Base-by-base conservation (phyloP, 2,329 filamentous ascomycete genomes). In the Gremmenia infestans region DNA sequence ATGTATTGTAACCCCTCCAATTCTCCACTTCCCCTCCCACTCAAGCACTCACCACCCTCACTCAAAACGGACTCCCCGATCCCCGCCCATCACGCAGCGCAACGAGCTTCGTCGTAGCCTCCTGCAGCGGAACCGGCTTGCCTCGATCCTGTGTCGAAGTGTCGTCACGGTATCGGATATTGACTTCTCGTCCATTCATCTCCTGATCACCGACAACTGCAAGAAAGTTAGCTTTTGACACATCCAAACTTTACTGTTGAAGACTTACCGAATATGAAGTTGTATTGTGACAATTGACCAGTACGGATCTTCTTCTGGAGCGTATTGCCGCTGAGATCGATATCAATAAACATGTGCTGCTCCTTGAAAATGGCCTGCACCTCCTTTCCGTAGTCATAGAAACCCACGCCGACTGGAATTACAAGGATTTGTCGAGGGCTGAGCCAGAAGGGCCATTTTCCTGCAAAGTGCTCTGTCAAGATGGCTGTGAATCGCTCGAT, bases 361-460 rank as follows among this genome's bases (percentile, higher is more conserved):
- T 80, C 77, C 68, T 86, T 82, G 74, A 92, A 86, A 59, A 86
- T 76, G 57, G 74, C 72, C 67, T 88, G 83, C 6, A 93, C 83
- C 72, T 93, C 88, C 68, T 85, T 78, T 60, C 88, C 88, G 71
- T 94, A 91, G 68, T 86, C 84, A 66, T 84, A 81, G 65, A 81
- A 86, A 47, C 81, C 79, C 50, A 86, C 85, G 73, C 88, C 88
- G 58, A 91, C 88, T 8, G 89, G 89, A 59, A 92, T 85, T 61
- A 94, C 82, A 64, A 88, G 78, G 61, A 94, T 83, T 73, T 94
- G 89, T 51, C 89, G 82, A n/a, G 89, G 89, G 64, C 85, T 89
- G 60, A 94, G 76, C 89, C 89, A 94, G 79, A 93, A 91, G 1
- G 89, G 89, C 89, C 89, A 94, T 76, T 91, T 91, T 65, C 89